These are phyloP conservation scores for Favolaschia claudopus DNA, from an alignment of 768 basidiomycete genomes.

Conservation along the genomic window DNA sequence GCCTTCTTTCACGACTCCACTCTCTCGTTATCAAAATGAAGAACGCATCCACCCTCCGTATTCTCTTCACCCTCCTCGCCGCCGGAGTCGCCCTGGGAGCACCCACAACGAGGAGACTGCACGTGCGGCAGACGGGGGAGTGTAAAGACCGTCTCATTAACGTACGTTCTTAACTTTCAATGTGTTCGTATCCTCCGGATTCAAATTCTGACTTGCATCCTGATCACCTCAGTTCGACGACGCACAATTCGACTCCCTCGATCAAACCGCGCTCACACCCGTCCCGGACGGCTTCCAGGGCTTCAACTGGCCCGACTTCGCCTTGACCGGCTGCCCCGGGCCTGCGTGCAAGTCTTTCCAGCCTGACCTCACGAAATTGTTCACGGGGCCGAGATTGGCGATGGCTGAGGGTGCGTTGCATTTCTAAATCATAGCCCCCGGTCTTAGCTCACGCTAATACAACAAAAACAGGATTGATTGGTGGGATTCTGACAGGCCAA, in stretches of 20 bases:
- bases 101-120: neutral
- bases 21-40: neutral
- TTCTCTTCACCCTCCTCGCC: conserved; percentile 1
- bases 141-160: neutral
- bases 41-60: neutral
- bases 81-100: neutral
- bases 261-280: neutral
- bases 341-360: conserved; percentile 1
- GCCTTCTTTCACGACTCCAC: neutral
- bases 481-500: neutral
- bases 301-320: conserved; percentile 6
- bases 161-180: neutral
- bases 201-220: neutral
- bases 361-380: neutral
- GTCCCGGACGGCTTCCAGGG: conserved; percentile 5
- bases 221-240: conserved; percentile 3
- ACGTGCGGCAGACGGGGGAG: neutral
- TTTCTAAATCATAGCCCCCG: neutral
- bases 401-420: conserved; percentile 1
- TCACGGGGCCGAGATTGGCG: neutral
- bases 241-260: neutral
- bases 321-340: neutral
- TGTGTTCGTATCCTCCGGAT: neutral
- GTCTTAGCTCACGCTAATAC: too few species aligned
- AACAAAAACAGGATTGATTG: conserved; percentile 3